Base-by-base conservation (phyloP, 192 early-diverging fungal genomes). In the Backusella liffmaniae region DNA sequence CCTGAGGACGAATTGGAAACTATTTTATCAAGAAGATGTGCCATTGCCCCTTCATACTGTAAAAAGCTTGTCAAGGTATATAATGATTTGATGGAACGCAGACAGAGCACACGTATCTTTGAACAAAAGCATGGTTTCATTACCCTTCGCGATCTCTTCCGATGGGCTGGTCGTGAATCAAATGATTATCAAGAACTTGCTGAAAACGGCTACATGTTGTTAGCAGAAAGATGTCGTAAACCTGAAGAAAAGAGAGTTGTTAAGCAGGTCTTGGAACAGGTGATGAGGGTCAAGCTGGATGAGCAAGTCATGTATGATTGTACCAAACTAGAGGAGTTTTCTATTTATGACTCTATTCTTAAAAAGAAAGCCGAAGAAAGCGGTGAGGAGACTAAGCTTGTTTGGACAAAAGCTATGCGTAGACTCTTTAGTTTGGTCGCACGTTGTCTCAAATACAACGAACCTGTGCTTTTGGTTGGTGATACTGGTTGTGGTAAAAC, bases 401-500 rank as follows among this genome's bases (percentile, higher is more conserved):
- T 98, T 8, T 99, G 98, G 98, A 98, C 96, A 1, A 90, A 91
- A 77, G 91, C 96, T 2, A 98, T 98, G 95, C 90, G 94, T 69
- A 82, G 96, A 51, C 83, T 97, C 65, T 97, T 98, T 74, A 90
- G 91, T 26, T 83, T 99, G 26, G 94, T 97, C 13, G 88, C 89
- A 23, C 88, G 92, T 46, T 96, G 94, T 67, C 81, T 97, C 56
- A 78, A 85, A 23, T 90, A 92, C 83, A 86, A 90, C 70, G 98
- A 99, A 78, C 97, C 98, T 16, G 93, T 98, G 32, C 81, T 99
- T 39, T 86, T 99, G 5, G 95, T 99, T 5, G 98, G 98, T 66
- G 98, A 98, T 77, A 98, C 98, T 21, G 98, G 98, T n/a, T 94
- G 94, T 79, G 98, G 97, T 67, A 99, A 98, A 80, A 99, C 98